Conservation (phyloP, 2,329 filamentous ascomycete genomes). For the Apiospora malaysiana region DNA sequence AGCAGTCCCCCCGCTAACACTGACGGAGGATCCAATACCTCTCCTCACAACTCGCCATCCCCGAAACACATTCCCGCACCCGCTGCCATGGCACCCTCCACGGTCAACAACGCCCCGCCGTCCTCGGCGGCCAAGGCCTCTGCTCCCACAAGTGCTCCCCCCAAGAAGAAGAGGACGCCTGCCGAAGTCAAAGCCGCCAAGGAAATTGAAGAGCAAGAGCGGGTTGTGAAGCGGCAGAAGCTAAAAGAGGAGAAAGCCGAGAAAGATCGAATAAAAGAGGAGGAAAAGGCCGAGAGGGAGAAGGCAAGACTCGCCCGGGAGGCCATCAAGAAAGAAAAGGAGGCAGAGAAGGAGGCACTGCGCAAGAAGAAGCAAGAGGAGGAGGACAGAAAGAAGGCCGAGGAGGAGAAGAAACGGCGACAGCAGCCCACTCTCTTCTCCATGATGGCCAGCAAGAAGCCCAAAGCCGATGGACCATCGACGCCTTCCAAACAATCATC, state of each 20-base stretch:
- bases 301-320: conserved; percentile 26
- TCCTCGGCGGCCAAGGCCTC: conserved; percentile 22
- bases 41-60: conserved; percentile 44
- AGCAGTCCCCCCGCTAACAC: conserved; percentile 45
- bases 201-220: conserved; percentile 45
- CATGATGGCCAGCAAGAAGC: conserved; percentile 29
- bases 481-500: conserved; percentile 2
- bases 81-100: conserved; percentile 29
- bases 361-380: conserved; percentile 56
- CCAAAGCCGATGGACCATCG: conserved; percentile 24
- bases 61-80: conserved; percentile 36
- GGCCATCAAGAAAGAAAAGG: conserved; percentile 38
- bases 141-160: conserved; percentile 27
- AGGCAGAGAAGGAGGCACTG: conserved; percentile 50
- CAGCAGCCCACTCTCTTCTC: conserved; percentile 19
- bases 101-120: conserved; percentile 24
- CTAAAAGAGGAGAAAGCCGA: conserved; percentile 56
- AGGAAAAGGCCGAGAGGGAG: conserved; percentile 32
- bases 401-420: conserved; percentile 26
- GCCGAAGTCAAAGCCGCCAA: conserved; percentile 38
- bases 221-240: conserved; percentile 53
- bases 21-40: conserved; percentile 50
- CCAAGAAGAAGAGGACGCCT: conserved; percentile 44
- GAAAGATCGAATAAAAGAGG: conserved; percentile 39
- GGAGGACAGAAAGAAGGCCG: conserved; percentile 49